Evolutionary conservation across 495 filamentous ascomycete genomes (phyloP), one percentile per base, ranked within the genome.

Genomic region (Halenospora varia): DNA sequence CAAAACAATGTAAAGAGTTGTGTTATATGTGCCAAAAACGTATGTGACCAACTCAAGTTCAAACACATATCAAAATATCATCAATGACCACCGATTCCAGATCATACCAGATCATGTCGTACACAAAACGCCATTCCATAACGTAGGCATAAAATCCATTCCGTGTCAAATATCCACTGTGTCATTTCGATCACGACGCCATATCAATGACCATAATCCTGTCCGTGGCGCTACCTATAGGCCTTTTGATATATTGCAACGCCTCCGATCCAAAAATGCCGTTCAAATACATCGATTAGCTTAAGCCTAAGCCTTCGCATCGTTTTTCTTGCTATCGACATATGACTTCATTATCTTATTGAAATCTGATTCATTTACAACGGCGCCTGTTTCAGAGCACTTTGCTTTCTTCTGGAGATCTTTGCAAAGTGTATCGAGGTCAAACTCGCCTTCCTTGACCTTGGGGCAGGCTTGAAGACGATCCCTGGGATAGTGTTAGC

Each of bases 351-450:
- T 79, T 54, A 92, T 88, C 50, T 77, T 79, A 65, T 96, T 86
- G 64, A 97, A 93, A 68, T 97, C 91, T 42, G 83, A 84, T 72
- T 96, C 82, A 62, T 90, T 87, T 48, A 98, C 88, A 20, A 97
- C 90, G n/a, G 93, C 88, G 24, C 94, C 93, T 23, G 79, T 83
- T 66, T 95, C 94, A 1, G 91, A 95, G 68, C 95, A 99, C 68
- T 92, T 92, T 46, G 95, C 95, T 74, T 99, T 99, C 65, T 88
- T 87, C 56, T 92, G 87, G n/a, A 99, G 81, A 60, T 99, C 92
- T 4, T 87, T 84, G 73, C 95, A 99, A 11, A 99, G 80, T 53
- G 83, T 81, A 67, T 99, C 95, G 62, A 99, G 87, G 62, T 99
- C 94, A 59, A 96, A 83, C 61, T 93, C 89, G 62, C 91, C 92